These are phyloP conservation scores for Amphichorda felina DNA, from an alignment of 2,329 filamentous ascomycete genomes.

Conservation along the genomic window DNA sequence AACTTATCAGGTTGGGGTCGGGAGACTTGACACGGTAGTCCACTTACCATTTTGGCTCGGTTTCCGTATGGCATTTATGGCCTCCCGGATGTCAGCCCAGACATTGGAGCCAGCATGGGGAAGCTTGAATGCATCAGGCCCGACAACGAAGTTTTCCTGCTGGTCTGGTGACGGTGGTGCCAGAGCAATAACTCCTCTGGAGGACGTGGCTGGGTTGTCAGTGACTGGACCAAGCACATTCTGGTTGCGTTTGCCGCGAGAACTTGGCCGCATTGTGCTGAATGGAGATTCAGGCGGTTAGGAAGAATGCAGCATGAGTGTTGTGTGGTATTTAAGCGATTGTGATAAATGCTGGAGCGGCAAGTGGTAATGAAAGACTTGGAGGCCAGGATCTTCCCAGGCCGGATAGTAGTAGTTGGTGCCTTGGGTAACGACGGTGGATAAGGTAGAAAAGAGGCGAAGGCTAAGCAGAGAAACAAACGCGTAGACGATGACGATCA, in stretches of 20 bases:
- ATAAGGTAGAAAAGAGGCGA: not conserved
- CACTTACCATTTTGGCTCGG: conserved; percentile 14
- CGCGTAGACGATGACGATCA: too few relatives aligned
- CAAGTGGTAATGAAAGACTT: not conserved
- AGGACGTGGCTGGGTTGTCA: conserved; percentile 7
- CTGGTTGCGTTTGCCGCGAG: conserved; percentile 13
- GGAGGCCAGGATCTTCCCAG: not conserved
- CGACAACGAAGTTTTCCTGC: not conserved
- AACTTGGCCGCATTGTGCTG: conserved; percentile 15
- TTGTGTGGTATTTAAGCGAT: not conserved
- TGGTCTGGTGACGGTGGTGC: not conserved
- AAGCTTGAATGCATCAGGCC: conserved; percentile 8
- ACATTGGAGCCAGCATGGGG: conserved; percentile 16
- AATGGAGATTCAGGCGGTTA: not conserved
- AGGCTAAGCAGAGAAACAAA: too few relatives aligned
- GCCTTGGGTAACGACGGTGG: not conserved
- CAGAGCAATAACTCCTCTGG: not conserved
- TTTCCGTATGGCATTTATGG: conserved; percentile 18
- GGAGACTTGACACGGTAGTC: too few relatives aligned
- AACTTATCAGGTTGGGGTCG: conserved; percentile 1
- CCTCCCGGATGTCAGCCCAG: conserved; percentile 21
- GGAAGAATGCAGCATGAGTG: not conserved
- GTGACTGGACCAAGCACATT: conserved; percentile 3
- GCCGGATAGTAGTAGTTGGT: not conserved
- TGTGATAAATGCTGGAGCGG: not conserved